Evolutionary conservation across 169 alveolate genomes (phyloP).

Genomic region (Miamiensis avidus): DNA sequence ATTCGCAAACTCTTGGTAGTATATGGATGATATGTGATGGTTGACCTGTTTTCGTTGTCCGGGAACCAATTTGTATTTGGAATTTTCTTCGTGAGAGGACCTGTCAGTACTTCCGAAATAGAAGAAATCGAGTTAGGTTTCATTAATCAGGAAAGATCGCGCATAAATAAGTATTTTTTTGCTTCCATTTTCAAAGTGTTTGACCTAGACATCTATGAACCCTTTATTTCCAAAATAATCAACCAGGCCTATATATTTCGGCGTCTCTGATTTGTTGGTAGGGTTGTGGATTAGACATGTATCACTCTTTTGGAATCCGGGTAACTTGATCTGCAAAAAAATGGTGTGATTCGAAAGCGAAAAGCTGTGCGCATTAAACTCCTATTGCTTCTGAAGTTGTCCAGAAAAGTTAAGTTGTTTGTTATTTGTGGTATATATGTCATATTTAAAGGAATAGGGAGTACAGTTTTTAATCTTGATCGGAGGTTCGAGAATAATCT

Average conservation of each 20-base stretch:
- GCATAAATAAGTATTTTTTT: slow-evolving; percentile 5
- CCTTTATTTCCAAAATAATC: slow-evolving; percentile 9
- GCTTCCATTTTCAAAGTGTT: background rate
- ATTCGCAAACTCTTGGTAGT: background rate
- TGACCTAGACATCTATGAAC: background rate
- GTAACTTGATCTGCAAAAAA: background rate
- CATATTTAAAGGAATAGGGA: background rate
- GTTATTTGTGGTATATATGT: background rate
- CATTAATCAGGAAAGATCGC: background rate
- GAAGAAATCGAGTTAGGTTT: slow-evolving; percentile 6
- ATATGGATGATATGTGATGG: too few relatives aligned
- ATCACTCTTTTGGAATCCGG: slow-evolving; percentile 17
- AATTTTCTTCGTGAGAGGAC: background rate
- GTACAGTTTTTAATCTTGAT: slow-evolving; percentile 10
- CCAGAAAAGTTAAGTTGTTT: background rate
- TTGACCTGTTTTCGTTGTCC: background rate
- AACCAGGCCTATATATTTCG: background rate
- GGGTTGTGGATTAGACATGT: slow-evolving; percentile 7
- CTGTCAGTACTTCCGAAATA: background rate
- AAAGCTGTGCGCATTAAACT: background rate
- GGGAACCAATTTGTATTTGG: background rate
- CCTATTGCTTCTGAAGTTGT: too few relatives aligned
- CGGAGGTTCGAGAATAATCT: slow-evolving; percentile 3
- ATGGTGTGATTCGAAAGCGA: background rate
- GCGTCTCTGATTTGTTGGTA: background rate